Conservation (phyloP, 2,329 filamentous ascomycete genomes). For the Aspergillus sp. region DNA sequence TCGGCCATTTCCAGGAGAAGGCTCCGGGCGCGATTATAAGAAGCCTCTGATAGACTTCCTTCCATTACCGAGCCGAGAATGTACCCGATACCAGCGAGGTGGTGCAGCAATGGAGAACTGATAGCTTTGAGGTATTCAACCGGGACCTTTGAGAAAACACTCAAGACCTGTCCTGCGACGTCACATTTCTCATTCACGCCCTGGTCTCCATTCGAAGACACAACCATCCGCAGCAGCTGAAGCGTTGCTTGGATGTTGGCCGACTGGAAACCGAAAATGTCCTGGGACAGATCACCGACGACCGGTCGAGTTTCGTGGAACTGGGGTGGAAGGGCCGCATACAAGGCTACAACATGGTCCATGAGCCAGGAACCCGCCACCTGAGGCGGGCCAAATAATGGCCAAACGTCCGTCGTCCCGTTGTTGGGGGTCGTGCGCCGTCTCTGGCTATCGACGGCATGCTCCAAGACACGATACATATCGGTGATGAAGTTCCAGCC, state of each 20-base stretch:
- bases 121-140: slow-evolving; percentile 4
- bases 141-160: slow-evolving; percentile 2
- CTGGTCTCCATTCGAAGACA: slow-evolving; percentile 3
- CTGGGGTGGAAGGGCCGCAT: background rate
- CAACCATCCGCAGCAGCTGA: slow-evolving; percentile 4
- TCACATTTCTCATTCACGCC: background rate
- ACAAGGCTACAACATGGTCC: slow-evolving; percentile 1
- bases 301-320: background rate
- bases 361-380: background rate
- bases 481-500: slow-evolving; percentile 7
- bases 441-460: background rate
- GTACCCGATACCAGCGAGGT: slow-evolving; percentile 2
- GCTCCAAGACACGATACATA: slow-evolving; percentile 3
- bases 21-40: background rate
- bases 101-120: slow-evolving; percentile 4
- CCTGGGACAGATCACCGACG: background rate
- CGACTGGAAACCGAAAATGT: slow-evolving; percentile 6
- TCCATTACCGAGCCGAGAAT: slow-evolving; percentile 5
- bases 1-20: slow-evolving; percentile 6
- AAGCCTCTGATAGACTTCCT: background rate
- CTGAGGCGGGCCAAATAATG: background rate
- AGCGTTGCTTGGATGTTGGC: slow-evolving; percentile 7
- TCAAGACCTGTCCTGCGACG: slow-evolving; percentile 2
- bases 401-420: background rate
- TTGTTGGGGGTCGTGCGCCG: background rate